Evolutionary conservation across 306 rosid genomes (phyloP).

Genomic region (Prunus mira): DNA sequence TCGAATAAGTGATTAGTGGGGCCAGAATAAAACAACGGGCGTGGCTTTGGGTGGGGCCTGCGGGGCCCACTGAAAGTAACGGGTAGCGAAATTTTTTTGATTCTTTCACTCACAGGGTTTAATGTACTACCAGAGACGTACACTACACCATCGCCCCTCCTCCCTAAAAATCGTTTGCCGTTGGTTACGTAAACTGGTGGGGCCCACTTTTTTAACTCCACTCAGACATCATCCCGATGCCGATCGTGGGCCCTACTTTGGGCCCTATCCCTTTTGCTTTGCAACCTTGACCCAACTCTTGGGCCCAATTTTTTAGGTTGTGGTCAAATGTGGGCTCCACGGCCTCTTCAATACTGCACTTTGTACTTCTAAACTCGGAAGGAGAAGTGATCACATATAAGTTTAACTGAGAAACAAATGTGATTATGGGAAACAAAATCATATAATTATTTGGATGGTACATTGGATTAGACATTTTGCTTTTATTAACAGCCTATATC

Average conservation of each 20-base stretch:
- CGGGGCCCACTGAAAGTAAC: constrained; percentile 1
- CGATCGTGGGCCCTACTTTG: background rate
- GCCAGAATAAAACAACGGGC: background rate
- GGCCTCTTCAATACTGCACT: background rate
- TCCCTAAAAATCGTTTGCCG: background rate
- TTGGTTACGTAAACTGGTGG: background rate
- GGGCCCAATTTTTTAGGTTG: background rate
- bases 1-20: background rate
- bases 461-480: background rate
- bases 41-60: no score
- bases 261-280: background rate
- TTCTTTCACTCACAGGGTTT: background rate
- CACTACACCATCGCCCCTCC: background rate
- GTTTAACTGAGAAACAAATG: background rate
- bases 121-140: background rate
- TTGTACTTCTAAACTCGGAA: background rate
- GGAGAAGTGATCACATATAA: background rate
- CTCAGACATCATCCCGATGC: background rate
- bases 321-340: background rate
- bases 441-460: background rate
- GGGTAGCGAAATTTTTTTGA: background rate
- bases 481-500: background rate
- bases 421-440: constrained; percentile 8
- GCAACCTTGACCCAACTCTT: background rate
- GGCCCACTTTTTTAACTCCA: background rate